These are phyloP conservation scores for Xylaria nigripes DNA, from an alignment of 495 filamentous ascomycete species.

Conservation along the genomic window DNA sequence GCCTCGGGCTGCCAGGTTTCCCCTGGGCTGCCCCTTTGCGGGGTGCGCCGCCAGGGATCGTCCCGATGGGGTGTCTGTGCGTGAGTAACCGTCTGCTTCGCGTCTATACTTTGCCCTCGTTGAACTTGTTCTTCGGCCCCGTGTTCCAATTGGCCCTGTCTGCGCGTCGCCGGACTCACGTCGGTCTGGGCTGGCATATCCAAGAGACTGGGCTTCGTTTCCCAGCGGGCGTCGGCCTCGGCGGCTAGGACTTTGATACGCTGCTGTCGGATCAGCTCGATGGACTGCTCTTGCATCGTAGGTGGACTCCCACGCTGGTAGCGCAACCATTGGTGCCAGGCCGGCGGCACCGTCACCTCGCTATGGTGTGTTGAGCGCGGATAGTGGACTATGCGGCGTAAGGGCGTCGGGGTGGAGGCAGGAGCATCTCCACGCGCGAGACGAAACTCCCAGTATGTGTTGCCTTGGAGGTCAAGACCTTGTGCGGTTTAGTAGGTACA, in stretches of 20 bases:
- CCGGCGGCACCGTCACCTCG: slow-evolving; percentile 56
- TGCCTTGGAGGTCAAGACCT: slow-evolving; percentile 81
- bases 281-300: slow-evolving; percentile 61
- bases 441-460: slow-evolving; percentile 92
- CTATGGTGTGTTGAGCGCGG: slow-evolving; percentile 51
- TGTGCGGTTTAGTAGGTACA: not conserved
- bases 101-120: slow-evolving; percentile 12
- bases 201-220: slow-evolving; percentile 50
- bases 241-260: slow-evolving; percentile 67
- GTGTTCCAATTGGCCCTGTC: too few relatives aligned
- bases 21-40: slow-evolving; percentile 41
- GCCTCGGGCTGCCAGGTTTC: slow-evolving; percentile 70
- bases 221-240: slow-evolving; percentile 80
- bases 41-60: slow-evolving; percentile 56
- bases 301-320: slow-evolving; percentile 66
- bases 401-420: slow-evolving; percentile 41
- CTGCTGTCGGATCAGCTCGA: slow-evolving; percentile 58
- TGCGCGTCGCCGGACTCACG: slow-evolving; percentile 13
- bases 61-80: slow-evolving; percentile 24
- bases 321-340: slow-evolving; percentile 97
- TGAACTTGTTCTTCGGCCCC: not conserved
- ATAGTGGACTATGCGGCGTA: slow-evolving; percentile 62
- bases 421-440: slow-evolving; percentile 48
- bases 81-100: slow-evolving; percentile 10
- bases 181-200: slow-evolving; percentile 16